Evolutionary conservation across 2,329 filamentous ascomycete genomes (phyloP).

Genomic region (Paecilomyces dactylethromorphus): DNA sequence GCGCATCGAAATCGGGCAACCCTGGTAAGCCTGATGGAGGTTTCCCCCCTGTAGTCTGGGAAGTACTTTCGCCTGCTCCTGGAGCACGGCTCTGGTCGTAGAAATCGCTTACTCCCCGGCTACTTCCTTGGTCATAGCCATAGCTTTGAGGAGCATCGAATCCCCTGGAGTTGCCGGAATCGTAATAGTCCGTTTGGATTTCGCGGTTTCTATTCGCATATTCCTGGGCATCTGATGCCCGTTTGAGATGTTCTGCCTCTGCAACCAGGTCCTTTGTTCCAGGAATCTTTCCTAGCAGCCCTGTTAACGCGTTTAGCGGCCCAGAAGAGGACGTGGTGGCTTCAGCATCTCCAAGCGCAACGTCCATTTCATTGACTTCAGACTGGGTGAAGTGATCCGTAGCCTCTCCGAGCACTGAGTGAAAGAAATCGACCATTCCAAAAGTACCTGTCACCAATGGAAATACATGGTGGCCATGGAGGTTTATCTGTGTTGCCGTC

Average conservation of each 20-base stretch:
- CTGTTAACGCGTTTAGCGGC: constrained; percentile 57
- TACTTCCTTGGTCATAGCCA: constrained; percentile 12
- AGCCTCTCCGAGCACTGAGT: constrained; percentile 70
- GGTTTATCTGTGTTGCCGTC: constrained; percentile 56
- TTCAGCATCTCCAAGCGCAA: constrained; percentile 65
- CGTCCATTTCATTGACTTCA: constrained; percentile 73
- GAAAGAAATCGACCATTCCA: constrained; percentile 76
- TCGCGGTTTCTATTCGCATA: constrained; percentile 46
- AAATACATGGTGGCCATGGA: constrained; percentile 61
- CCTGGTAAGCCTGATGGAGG: constrained; percentile 55
- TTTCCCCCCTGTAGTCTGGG: neutral
- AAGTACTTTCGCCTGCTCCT: constrained; percentile 22
- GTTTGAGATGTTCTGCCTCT: constrained; percentile 59
- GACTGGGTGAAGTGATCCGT: constrained; percentile 80
- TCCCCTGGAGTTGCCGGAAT: constrained; percentile 15
- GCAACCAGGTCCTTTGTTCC: constrained; percentile 60
- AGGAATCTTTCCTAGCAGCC: constrained; percentile 69
- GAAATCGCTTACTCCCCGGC: constrained; percentile 20
- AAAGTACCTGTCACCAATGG: constrained; percentile 68
- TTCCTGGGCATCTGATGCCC: constrained; percentile 57
- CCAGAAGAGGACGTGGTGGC: constrained; percentile 36
- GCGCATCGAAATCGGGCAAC: constrained; percentile 72
- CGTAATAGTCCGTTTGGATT: constrained; percentile 19
- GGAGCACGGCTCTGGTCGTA: constrained; percentile 25
- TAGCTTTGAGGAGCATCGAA: constrained; percentile 13